Percentiles rank a stretch among this genome's conserved stretches.
phyloP scores from a whole-genome alignment of 1,284 basidiomycete genomes.

The Mycena sp. region DNA sequence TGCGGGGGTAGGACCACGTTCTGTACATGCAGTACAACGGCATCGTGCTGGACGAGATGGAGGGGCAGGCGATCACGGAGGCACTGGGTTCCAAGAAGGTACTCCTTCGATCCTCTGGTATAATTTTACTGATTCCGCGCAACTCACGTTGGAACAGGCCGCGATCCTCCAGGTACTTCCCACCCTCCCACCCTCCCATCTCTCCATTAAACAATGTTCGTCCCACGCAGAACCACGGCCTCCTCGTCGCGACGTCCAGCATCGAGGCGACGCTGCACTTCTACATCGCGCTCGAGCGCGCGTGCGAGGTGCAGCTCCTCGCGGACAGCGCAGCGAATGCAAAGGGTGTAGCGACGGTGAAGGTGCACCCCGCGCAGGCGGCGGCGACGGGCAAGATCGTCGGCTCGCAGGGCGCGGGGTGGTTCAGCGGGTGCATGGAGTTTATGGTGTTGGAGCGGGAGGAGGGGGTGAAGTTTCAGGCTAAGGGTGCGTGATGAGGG shows the following conservation, averaged over 20 bases:
- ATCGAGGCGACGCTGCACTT: slow-evolving; percentile 47
- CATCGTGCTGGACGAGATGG: slow-evolving; percentile 65
- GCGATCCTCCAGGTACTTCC: too few species aligned
- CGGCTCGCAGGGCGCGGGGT: slow-evolving; percentile 44
- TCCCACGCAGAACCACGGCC: slow-evolving; percentile 71
- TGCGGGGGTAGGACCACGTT: slow-evolving; percentile 36
- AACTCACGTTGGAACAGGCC: too few species aligned
- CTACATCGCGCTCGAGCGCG: slow-evolving; percentile 42
- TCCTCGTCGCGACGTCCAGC: slow-evolving; percentile 54
- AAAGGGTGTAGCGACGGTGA: slow-evolving; percentile 42
- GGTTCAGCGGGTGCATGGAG: slow-evolving; percentile 48
- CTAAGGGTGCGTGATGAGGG: too few species aligned
- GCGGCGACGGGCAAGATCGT: slow-evolving; percentile 40
- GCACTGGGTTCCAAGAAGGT: slow-evolving; percentile 57
- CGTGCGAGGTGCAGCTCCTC: too few species aligned
- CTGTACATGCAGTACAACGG: slow-evolving; percentile 61
- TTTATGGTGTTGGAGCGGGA: too few species aligned
- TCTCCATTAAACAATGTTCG: too few species aligned
- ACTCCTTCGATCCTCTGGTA: slow-evolving; percentile 41
- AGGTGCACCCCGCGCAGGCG: slow-evolving; percentile 37
- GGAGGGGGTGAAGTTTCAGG: too few species aligned
- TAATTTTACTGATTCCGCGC: too few species aligned
- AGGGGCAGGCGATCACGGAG: slow-evolving; percentile 65
- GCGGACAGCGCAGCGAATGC: slow-evolving; percentile 55
- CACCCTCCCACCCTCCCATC: too few species aligned